Evolutionary conservation across 2,329 filamentous ascomycete genomes (phyloP).

Genomic region (Mycosphaerella sp.): DNA sequence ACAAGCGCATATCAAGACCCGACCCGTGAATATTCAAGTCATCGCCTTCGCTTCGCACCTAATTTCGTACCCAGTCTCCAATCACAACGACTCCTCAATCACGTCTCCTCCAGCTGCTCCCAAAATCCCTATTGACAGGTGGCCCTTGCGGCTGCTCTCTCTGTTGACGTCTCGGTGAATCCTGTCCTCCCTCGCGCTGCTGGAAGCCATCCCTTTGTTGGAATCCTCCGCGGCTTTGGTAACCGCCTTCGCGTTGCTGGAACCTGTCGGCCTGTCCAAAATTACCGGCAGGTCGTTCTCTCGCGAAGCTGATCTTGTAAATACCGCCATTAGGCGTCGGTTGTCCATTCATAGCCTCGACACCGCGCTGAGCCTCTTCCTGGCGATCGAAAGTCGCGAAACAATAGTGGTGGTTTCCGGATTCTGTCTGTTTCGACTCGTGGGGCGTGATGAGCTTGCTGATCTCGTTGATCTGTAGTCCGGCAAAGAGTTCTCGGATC

Average conservation of each 20-base stretch:
- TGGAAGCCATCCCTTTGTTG: slow-evolving; percentile 5
- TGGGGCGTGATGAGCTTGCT: slow-evolving; percentile 38
- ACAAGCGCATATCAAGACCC: background rate
- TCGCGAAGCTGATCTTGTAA: slow-evolving; percentile 20
- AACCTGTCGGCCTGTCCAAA: slow-evolving; percentile 3
- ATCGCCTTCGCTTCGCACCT: background rate
- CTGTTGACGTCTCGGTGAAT: slow-evolving; percentile 1
- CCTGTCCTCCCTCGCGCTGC: background rate
- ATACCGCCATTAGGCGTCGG: slow-evolving; percentile 17
- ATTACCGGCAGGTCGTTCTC: slow-evolving; percentile 7
- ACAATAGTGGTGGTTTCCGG: slow-evolving; percentile 26
- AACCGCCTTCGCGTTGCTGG: slow-evolving; percentile 1
- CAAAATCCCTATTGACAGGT: slow-evolving; percentile 5
- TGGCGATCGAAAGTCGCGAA: slow-evolving; percentile 28
- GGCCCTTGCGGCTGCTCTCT: slow-evolving; percentile 2
- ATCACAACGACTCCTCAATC: background rate
- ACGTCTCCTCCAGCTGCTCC: slow-evolving; percentile 5
- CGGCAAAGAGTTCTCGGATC: slow-evolving; percentile 41
- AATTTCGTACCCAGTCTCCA: background rate
- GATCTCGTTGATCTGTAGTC: slow-evolving; percentile 41
- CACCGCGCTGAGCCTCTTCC: slow-evolving; percentile 25
- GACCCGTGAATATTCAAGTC: background rate
- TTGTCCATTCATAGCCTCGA: slow-evolving; percentile 24
- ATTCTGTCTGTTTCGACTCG: slow-evolving; percentile 6
- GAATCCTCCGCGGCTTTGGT: background rate